Conservation (phyloP, 495 filamentous ascomycete genomes). For the Parachaetomium inaequale region DNA sequence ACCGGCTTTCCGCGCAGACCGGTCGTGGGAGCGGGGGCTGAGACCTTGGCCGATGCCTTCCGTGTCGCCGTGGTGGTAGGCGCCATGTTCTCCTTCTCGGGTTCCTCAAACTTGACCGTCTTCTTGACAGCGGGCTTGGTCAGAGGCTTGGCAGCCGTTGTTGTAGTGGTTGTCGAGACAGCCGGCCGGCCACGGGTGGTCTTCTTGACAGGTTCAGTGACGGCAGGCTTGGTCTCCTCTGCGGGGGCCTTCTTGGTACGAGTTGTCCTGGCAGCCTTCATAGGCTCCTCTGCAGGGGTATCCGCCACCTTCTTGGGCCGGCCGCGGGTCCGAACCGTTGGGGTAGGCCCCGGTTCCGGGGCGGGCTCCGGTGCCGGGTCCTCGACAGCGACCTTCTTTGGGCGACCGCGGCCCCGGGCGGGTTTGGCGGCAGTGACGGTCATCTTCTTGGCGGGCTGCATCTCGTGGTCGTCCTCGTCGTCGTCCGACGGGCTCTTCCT, state of each 20-base stretch:
- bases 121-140: slow-evolving; percentile 47
- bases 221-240: slow-evolving; percentile 20
- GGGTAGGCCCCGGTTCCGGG: slow-evolving; percentile 14
- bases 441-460: slow-evolving; percentile 32
- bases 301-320: slow-evolving; percentile 43
- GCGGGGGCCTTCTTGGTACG: slow-evolving; percentile 35
- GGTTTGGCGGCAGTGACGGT: slow-evolving; percentile 29
- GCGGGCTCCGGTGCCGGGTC: slow-evolving; percentile 21
- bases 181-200: slow-evolving; percentile 39
- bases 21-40: slow-evolving; percentile 10
- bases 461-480: slow-evolving; percentile 37
- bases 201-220: slow-evolving; percentile 34
- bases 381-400: slow-evolving; percentile 39
- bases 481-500: slow-evolving; percentile 49
- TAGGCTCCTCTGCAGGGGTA: slow-evolving; percentile 26
- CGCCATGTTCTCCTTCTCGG: slow-evolving; percentile 53
- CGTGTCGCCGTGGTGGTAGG: slow-evolving; percentile 27
- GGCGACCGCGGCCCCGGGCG: slow-evolving; percentile 41
- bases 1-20: slow-evolving; percentile 30
- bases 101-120: slow-evolving; percentile 54
- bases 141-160: slow-evolving; percentile 28
- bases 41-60: slow-evolving; percentile 23
- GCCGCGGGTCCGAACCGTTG: slow-evolving; percentile 39
- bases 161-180: slow-evolving; percentile 22
- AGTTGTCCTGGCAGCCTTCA: slow-evolving; percentile 31